A percentile compares a stretch with the other conserved stretches of the same genome.
phyloP scores from a whole-genome alignment of 805 yeast genomes.

The Yamadazyma ubonensis region DNA sequence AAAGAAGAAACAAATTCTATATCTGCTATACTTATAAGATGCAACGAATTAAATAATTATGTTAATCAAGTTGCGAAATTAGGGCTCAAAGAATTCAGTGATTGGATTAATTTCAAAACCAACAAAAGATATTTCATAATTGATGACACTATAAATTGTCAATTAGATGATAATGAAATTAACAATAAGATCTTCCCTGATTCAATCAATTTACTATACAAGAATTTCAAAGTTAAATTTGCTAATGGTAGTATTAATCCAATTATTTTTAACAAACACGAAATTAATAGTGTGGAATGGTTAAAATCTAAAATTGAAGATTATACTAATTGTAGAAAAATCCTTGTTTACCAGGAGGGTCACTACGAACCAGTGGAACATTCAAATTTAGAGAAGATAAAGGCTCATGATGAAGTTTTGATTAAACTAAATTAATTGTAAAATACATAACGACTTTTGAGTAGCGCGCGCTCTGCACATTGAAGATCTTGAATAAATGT shows the following conservation, averaged over 20 bases:
- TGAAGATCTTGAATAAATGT: no score
- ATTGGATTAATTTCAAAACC: constrained; percentile 27
- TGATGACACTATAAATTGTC: constrained; percentile 4
- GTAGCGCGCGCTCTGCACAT: no score
- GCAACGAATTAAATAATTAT: constrained; percentile 27
- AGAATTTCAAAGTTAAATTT: constrained; percentile 1
- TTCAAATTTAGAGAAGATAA: neutral
- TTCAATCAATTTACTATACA: constrained; percentile 19
- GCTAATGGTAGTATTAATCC: constrained; percentile 23
- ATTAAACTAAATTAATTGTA: neutral
- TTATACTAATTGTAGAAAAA: neutral
- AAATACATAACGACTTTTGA: neutral
- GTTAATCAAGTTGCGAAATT: constrained; percentile 20
- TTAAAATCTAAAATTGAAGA: constrained; percentile 28
- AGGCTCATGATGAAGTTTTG: neutral
- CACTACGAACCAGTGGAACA: constrained; percentile 1
- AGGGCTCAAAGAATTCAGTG: constrained; percentile 23
- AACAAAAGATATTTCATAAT: constrained; percentile 6
- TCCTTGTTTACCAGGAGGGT: neutral
- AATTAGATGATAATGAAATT: constrained; percentile 19
- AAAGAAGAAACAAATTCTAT: constrained; percentile 10
- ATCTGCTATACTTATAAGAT: constrained; percentile 20
- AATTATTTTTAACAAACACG: constrained; percentile 23
- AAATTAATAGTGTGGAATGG: constrained; percentile 21
- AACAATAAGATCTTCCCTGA: constrained; percentile 20